A percentile compares a stretch with the other conserved stretches of the same genome.
Evolutionary conservation across 345 rosid genomes (phyloP).

Genomic region (Draba incana): DNA sequence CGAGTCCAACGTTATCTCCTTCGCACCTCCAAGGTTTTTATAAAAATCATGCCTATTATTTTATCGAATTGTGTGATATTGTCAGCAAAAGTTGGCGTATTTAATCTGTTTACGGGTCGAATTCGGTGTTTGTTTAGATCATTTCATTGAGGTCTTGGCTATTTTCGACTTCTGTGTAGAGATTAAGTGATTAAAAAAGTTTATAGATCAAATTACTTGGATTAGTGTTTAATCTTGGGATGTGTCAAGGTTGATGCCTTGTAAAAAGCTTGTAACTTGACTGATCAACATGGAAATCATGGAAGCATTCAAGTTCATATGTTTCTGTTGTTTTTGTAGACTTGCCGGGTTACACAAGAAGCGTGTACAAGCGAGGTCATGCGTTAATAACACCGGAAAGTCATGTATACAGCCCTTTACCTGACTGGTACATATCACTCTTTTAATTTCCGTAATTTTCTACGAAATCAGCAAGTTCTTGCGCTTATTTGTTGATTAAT

Average conservation of each 20-base stretch:
- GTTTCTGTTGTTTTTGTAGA: conserved; percentile 47
- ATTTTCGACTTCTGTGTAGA: background rate
- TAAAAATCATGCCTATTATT: background rate
- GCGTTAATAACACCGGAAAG: conserved; percentile 92
- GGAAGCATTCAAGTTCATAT: conserved; percentile 18
- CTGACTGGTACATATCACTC: conserved; percentile 64
- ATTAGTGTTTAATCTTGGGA: conserved; percentile 7
- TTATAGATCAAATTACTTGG: background rate
- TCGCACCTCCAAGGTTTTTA: conserved; percentile 73
- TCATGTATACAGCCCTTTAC: conserved; percentile 89
- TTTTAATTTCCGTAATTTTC: conserved; percentile 12
- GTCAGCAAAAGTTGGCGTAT: too few relatives aligned
- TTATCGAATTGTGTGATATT: too few relatives aligned
- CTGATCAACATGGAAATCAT: conserved; percentile 3
- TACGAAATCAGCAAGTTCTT: conserved; percentile 13
- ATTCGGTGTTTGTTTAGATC: background rate
- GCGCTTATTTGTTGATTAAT: conserved; percentile 19
- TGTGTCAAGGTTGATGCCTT: too few relatives aligned
- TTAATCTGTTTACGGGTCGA: too few relatives aligned
- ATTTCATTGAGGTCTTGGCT: background rate
- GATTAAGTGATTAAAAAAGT: background rate
- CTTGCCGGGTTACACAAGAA: conserved; percentile 90
- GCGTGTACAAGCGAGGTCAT: conserved; percentile 77
- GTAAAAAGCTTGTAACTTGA: conserved; percentile 8
- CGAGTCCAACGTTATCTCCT: conserved; percentile 87